Conservation (phyloP, 2,329 filamentous ascomycete species). For the Epichloe typhina region DNA sequence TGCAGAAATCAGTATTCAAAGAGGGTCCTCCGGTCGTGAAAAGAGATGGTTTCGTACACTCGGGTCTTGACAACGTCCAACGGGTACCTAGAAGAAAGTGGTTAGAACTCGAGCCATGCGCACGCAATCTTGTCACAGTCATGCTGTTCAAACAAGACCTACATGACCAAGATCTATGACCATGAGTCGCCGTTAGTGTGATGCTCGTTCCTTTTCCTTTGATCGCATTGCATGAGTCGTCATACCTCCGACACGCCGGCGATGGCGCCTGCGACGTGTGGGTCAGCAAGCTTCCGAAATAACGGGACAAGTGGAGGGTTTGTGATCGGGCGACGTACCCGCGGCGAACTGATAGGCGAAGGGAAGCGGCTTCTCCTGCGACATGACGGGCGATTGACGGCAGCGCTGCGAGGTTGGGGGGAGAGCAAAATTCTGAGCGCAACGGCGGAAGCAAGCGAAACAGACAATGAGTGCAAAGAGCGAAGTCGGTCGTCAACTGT, state of each 20-base stretch:
- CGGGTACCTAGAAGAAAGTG: slow-evolving; percentile 60
- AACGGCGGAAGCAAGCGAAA: neutral
- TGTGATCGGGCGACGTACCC: slow-evolving; percentile 39
- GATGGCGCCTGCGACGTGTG: slow-evolving; percentile 53
- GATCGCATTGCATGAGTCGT: neutral
- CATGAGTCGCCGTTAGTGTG: slow-evolving; percentile 1
- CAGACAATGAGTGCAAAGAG: neutral
- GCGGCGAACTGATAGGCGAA: slow-evolving; percentile 94
- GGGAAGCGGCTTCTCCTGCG: slow-evolving; percentile 62
- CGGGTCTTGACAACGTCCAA: slow-evolving; percentile 97
- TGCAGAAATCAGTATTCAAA: slow-evolving; percentile 25
- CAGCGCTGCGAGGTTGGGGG: slow-evolving; percentile 1
- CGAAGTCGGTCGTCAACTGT: neutral
- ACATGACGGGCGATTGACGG: slow-evolving; percentile 36
- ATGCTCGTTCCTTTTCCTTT: too few species aligned
- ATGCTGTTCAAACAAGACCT: slow-evolving; percentile 18
- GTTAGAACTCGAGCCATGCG: neutral
- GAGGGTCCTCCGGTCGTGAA: neutral
- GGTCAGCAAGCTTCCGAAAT: slow-evolving; percentile 6
- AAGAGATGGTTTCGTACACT: slow-evolving; percentile 50
- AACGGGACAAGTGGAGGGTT: neutral
- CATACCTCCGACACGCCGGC: slow-evolving; percentile 91
- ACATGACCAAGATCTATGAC: slow-evolving; percentile 74
- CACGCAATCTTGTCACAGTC: neutral
- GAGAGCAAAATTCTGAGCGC: neutral